phyloP scores from a whole-genome alignment of 495 filamentous ascomycete genomes.

The Lasiosphaeris hirsuta region DNA sequence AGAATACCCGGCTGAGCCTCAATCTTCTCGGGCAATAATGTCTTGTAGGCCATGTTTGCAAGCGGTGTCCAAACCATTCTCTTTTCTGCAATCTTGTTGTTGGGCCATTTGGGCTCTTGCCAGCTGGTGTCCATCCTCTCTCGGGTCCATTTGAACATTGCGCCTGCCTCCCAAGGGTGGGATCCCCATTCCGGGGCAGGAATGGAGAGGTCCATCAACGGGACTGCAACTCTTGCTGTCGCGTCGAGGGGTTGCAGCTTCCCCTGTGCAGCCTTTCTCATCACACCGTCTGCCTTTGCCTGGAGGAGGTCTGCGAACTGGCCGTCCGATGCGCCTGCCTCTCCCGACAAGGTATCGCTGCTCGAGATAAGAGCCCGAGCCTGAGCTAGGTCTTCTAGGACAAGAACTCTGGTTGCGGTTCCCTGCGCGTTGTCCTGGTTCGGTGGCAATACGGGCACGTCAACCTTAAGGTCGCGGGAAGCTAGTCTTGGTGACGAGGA shows the following conservation, averaged over 20 bases:
- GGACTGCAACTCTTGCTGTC: conserved; percentile 53
- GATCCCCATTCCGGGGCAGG: conserved; percentile 54
- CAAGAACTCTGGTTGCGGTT: conserved; percentile 19
- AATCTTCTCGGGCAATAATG: conserved; percentile 29
- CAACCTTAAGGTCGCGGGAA: conserved; percentile 22
- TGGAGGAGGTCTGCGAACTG: conserved; percentile 43
- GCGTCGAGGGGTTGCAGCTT: conserved; percentile 57
- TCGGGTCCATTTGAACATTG: conserved; percentile 32
- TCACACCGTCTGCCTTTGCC: conserved; percentile 42
- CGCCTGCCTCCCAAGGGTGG: conserved; percentile 17
- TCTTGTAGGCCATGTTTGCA: conserved; percentile 29
- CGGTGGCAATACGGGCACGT: conserved; percentile 23
- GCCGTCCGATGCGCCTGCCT: conserved; percentile 30
- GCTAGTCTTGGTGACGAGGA: conserved; percentile 3
- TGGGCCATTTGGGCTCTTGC: conserved; percentile 38
- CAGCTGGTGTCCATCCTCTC: conserved; percentile 22
- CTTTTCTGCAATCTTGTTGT: conserved; percentile 38
- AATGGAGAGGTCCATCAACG: conserved; percentile 58
- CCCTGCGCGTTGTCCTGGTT: background rate
- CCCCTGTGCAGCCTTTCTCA: conserved; percentile 55
- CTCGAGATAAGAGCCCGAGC: conserved; percentile 23
- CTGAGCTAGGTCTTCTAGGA: conserved; percentile 12
- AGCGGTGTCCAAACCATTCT: conserved; percentile 50
- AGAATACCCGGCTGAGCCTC: conserved; percentile 26
- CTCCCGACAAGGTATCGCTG: conserved; percentile 14